Evolutionary conservation across 2,329 filamentous ascomycete genomes (phyloP).

Genomic region (Shiraia bambusicola): DNA sequence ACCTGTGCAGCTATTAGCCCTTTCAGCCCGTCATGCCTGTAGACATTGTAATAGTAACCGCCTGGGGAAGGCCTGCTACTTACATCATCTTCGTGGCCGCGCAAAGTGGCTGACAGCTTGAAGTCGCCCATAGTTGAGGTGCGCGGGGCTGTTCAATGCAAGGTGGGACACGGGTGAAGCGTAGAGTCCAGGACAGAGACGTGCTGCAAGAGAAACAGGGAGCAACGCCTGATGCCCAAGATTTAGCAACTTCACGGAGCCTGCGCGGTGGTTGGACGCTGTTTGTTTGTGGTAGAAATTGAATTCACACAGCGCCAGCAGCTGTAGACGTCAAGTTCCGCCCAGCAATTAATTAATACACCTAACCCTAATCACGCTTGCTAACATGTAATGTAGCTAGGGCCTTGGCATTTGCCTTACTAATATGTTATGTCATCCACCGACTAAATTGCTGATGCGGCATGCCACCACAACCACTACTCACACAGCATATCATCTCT

Average conservation of each 20-base stretch:
- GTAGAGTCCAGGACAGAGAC: constrained; percentile 9
- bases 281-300: neutral
- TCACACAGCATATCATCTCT: too few relatives aligned
- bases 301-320: constrained; percentile 4
- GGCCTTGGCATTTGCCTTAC: too few relatives aligned
- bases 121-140: constrained; percentile 69
- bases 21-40: neutral
- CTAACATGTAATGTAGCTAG: too few relatives aligned
- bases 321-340: constrained; percentile 15
- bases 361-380: neutral
- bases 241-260: neutral
- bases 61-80: neutral
- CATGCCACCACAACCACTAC: too few relatives aligned
- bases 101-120: constrained; percentile 87
- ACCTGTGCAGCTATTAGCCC: constrained; percentile 60
- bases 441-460: too few relatives aligned
- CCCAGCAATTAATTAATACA: neutral
- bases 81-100: constrained; percentile 93
- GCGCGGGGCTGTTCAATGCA: constrained; percentile 26
- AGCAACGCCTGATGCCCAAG: constrained; percentile 9
- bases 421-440: too few relatives aligned
- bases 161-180: constrained; percentile 12
- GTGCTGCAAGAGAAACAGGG: constrained; percentile 2
- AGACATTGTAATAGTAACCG: neutral
- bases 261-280: neutral